Evolutionary conservation across 139 green algal genomes (phyloP).

Genomic region (Pycnococcus provasolii): DNA sequence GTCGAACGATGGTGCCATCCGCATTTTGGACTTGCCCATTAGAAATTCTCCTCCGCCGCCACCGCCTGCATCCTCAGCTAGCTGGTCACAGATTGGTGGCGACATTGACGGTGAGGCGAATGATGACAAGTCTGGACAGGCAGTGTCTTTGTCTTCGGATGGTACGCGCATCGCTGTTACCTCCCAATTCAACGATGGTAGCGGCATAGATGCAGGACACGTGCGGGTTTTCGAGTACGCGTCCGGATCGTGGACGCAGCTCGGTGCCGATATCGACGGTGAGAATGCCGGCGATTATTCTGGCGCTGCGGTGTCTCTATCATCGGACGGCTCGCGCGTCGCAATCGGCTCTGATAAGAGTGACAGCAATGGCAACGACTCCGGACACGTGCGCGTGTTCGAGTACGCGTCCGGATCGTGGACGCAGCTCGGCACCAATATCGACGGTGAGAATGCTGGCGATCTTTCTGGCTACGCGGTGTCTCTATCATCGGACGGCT

Average conservation of each 20-base stretch:
- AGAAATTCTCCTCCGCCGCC: no score
- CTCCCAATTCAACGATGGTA: neutral
- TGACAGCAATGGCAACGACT: neutral
- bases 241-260: neutral
- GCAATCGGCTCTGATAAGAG: neutral
- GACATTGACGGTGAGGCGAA: no score
- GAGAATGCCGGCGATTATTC: neutral
- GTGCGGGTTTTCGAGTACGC: constrained; percentile 1
- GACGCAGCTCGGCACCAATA: neutral
- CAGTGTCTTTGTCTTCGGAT: neutral
- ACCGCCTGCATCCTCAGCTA: no score
- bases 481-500: neutral
- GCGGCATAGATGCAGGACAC: neutral
- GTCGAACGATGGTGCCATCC: neutral
- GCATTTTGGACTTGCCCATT: neutral
- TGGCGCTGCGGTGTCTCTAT: neutral
- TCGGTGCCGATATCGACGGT: neutral
- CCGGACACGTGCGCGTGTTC: constrained; percentile 4
- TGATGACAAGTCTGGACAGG: neutral
- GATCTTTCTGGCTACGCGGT: neutral
- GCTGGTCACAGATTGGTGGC: no score
- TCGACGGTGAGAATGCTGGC: neutral
- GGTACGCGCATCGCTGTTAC: neutral
- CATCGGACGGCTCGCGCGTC: neutral
- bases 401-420: neutral